phyloP scores from a whole-genome alignment of 768 basidiomycete genomes.

The Kwoniella europaea region DNA sequence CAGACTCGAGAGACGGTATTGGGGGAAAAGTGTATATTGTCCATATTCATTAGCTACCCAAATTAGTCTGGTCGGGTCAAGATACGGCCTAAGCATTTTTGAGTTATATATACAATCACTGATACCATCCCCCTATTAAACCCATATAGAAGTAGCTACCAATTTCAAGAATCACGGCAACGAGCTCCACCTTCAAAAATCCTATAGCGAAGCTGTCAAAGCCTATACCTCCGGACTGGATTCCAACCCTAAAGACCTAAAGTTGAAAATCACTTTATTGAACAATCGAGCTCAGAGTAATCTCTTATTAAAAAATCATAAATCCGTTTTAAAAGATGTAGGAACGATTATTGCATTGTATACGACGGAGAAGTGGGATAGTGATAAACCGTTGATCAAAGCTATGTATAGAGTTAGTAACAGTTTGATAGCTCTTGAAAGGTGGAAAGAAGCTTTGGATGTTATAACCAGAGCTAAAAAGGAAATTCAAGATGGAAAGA shows the following conservation, averaged over 20 bases:
- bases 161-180: constrained; percentile 97
- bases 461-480: constrained; percentile 67
- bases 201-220: constrained; percentile 80
- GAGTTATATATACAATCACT: background rate
- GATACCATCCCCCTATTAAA: background rate
- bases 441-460: constrained; percentile 80
- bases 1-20: background rate
- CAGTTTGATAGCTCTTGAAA: constrained; percentile 74
- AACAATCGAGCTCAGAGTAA: constrained; percentile 94
- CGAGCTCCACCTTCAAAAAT: constrained; percentile 85
- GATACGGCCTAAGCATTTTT: no score
- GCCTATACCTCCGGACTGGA: constrained; percentile 92
- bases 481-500: constrained; percentile 26
- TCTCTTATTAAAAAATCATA: constrained; percentile 85
- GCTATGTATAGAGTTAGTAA: constrained; percentile 83
- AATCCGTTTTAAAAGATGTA: constrained; percentile 76
- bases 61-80: no score
- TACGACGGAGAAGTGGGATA: constrained; percentile 14
- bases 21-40: no score
- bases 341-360: constrained; percentile 45
- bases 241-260: constrained; percentile 72
- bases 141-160: constrained; percentile 73
- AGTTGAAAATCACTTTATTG: constrained; percentile 65
- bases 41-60: no score
- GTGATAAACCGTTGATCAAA: constrained; percentile 65